Evolutionary conservation across 2,329 filamentous ascomycete genomes (phyloP).

Genomic region (Ophiostoma sp.): DNA sequence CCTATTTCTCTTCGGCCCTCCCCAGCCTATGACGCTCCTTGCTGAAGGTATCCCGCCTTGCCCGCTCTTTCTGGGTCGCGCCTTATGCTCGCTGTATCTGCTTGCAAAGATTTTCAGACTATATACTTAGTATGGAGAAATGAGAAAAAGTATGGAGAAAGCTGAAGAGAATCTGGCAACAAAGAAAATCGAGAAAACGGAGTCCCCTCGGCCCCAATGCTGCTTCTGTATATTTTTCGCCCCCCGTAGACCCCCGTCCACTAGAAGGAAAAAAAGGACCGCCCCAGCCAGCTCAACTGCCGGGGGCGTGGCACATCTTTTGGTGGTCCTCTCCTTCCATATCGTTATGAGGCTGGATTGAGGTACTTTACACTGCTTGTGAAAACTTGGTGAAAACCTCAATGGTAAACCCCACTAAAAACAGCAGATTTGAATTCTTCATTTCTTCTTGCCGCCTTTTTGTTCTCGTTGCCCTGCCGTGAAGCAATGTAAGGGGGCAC

Average conservation of each 20-base stretch:
- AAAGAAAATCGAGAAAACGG: neutral
- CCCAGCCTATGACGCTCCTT: neutral
- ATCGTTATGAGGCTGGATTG: neutral
- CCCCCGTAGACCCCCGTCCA: slow-evolving; percentile 1
- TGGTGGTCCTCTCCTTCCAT: neutral
- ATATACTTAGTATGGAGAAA: neutral
- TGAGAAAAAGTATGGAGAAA: neutral
- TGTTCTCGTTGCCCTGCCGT: neutral
- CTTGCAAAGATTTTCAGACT: neutral
- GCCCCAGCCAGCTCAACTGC: neutral
- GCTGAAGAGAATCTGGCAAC: neutral
- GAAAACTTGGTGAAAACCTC: neutral
- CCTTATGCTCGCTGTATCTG: neutral
- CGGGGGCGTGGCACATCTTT: neutral
- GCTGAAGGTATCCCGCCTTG: neutral
- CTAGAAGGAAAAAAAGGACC: slow-evolving; percentile 5
- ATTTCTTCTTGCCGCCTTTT: neutral
- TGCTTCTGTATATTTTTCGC: neutral
- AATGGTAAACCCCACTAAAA: neutral
- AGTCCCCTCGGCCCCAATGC: neutral
- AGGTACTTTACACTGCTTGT: neutral
- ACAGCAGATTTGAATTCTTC: neutral
- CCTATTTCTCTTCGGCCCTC: neutral
- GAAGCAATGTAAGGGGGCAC: neutral
- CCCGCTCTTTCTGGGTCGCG: neutral